Percentiles rank a stretch among this genome's conserved stretches.
Evolutionary conservation across 345 rosid genomes (phyloP).

Genomic region (Salix viminalis): DNA sequence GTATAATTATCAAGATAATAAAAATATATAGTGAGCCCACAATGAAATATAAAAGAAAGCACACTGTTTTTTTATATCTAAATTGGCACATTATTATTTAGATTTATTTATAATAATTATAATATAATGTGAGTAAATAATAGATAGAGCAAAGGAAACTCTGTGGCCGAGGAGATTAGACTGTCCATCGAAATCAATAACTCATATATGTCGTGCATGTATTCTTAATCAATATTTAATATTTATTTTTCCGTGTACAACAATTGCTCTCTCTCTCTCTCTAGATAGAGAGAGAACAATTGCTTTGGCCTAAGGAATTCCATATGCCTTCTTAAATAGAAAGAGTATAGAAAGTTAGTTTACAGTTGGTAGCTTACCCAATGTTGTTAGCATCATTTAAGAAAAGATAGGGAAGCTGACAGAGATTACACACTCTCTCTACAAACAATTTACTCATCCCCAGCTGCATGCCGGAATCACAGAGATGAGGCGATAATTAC

Average conservation of each 20-base stretch:
- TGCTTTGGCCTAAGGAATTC: background rate
- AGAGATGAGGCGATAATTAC: background rate
- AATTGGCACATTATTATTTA: too few species aligned
- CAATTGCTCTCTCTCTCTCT: too few species aligned
- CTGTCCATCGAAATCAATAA: background rate
- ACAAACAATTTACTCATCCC: background rate
- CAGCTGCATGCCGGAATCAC: background rate
- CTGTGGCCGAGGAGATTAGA: background rate
- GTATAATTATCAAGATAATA: too few species aligned
- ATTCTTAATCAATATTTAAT: background rate
- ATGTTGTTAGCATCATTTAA: slow-evolving; percentile 31
- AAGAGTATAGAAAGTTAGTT: slow-evolving; percentile 13
- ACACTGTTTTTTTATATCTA: too few species aligned
- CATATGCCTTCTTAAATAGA: background rate
- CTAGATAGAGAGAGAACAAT: too few species aligned
- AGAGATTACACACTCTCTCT: background rate
- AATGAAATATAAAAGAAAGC: too few species aligned
- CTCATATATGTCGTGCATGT: background rate
- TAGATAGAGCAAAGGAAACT: background rate
- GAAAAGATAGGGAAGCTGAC: slow-evolving; percentile 22
- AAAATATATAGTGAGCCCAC: too few species aligned
- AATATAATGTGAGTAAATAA: too few species aligned
- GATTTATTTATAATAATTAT: too few species aligned
- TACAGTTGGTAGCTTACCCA: slow-evolving; percentile 29
- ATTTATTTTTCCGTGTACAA: background rate